Evolutionary conservation across 129 eudicot genomes (phyloP), one percentile per base, ranked within the genome.

Genomic region (Lactuca saligna): DNA sequence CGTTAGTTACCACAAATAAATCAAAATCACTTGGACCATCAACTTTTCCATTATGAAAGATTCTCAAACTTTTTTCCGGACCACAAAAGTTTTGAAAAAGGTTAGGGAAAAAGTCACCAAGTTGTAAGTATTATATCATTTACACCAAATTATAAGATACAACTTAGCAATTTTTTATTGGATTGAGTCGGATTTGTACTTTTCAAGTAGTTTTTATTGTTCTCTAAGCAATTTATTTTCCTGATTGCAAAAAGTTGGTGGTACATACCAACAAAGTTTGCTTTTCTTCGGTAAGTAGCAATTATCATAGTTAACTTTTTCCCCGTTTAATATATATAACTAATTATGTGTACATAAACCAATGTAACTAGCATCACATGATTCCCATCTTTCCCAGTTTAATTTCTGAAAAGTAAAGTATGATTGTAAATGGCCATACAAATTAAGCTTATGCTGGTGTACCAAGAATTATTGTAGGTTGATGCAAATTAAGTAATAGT

Each of bases 31-130:
- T 63, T 73, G 64, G 70, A 63, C 70, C 77, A 72, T 72, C 29
- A 57, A 35, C 72, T 66, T 48, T 75, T 50, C 55, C 62, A 34
- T 66, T 67, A 42, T 51, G 67, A 66, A 53, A 75, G 79, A 75
- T 75, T 75, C 79, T 75, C 61, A 69, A 54, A 75, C 61, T 39
- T 65, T 75, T 75, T 66, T 48, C 61, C 61, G 74, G 68, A 66
- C 79, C 74, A 66, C 74, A 72, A 72, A 72, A 72, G 77, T 35
- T 62, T 6, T 25, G 61, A 61, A 72, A 61, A 66, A 49, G 78
- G 64, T 54, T 39, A 39, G 54, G 15, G 48, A 63, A 54, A 63
- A 54, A 31, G 78, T 38, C 64, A 63, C 61, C 78, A 72, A 62
- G 29, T 72, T 72, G 77, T 35, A 25, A 54, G 54, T 73, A 63